Conservation (phyloP, 305 asterid genomes). For the Striga hermonthica region DNA sequence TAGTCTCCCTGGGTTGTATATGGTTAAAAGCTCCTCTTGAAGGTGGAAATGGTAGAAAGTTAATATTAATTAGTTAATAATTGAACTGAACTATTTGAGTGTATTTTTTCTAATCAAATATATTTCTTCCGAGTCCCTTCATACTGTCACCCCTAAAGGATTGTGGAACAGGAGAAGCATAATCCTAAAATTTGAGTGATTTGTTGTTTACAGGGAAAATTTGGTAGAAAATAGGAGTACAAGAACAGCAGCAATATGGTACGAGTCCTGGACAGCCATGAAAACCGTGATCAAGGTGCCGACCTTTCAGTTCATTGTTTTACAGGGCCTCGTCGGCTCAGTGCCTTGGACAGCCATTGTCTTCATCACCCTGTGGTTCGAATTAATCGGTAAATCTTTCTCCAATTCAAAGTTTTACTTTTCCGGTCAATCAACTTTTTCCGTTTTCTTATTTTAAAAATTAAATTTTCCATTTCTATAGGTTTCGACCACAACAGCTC, state of each 20-base stretch:
- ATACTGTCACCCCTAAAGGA: not conserved
- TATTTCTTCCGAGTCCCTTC: not conserved
- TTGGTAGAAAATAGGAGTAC: conserved; percentile 46
- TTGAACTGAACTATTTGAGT: not conserved
- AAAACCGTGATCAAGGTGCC: conserved; percentile 71
- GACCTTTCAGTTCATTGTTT: conserved; percentile 86
- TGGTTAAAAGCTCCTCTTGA: not conserved
- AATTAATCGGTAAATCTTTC: conserved; percentile 65
- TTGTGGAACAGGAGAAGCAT: too few relatives aligned
- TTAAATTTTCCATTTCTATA: conserved; percentile 32
- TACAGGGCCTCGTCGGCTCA: conserved; percentile 92
- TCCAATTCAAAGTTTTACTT: conserved; percentile 3
- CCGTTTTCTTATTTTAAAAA: not conserved
- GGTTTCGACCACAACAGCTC: conserved; percentile 90
- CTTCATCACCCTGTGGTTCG: conserved; percentile 87
- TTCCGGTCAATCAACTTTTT: not conserved
- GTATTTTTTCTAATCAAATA: not conserved
- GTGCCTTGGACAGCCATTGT: conserved; percentile 94
- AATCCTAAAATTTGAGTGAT: not conserved
- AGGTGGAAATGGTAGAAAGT: not conserved
- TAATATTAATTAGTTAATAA: not conserved
- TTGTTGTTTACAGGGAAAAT: conserved; percentile 55
- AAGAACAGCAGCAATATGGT: conserved; percentile 57
- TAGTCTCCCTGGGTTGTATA: too few relatives aligned
- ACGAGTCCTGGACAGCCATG: conserved; percentile 86